Base-by-base conservation (phyloP, 306 rosid species). In the Ochetophila trinervis region DNA sequence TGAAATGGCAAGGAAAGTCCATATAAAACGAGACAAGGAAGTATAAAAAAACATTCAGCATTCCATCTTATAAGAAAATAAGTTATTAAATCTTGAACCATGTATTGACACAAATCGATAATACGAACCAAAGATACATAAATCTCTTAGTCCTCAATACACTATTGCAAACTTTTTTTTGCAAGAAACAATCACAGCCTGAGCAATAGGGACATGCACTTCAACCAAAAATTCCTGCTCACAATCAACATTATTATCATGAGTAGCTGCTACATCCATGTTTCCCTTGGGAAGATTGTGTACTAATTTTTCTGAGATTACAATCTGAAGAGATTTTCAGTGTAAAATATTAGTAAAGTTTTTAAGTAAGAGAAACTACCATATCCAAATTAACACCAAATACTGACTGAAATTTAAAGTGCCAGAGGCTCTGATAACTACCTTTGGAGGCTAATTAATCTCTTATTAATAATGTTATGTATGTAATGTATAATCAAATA, bases 271-370 rank as follows among this genome's bases (percentile, higher is more conserved):
- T 8, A 51, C 40, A 65, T 74, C 85, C 36, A 58, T 24, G 68
- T 55, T 75, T 55, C 71, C 81, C 49, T 65, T 74, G 12, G 84
- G 86, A 76, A 76, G 51, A 49, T 55, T 45, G 52, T 83, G 94
- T 68, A 80, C 85, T 5, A 77, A 64, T 60, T 76, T 81, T 63
- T 94, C 99, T 9, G 99, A 84, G 37, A 93, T 53, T 57, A 93
- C 78, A 55, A 86, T 72, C 99, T 93, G 73, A 52, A 84, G 36
- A 69, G 47, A 76, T 67, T 71, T 44, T 34, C 51, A 32, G 65
- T 49, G 44, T 63, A 24, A 47, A 35, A 69, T 20, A 24, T 79
- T 60, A 77, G 67, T 42, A 61, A 32, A 57, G 67, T 53, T 66
- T 0, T 36, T 42, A 65, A 45, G 57, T 62, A 58, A 37, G 30